Base-by-base conservation (phyloP, 805 yeast species). In the Debaryomyces tyrocola region DNA sequence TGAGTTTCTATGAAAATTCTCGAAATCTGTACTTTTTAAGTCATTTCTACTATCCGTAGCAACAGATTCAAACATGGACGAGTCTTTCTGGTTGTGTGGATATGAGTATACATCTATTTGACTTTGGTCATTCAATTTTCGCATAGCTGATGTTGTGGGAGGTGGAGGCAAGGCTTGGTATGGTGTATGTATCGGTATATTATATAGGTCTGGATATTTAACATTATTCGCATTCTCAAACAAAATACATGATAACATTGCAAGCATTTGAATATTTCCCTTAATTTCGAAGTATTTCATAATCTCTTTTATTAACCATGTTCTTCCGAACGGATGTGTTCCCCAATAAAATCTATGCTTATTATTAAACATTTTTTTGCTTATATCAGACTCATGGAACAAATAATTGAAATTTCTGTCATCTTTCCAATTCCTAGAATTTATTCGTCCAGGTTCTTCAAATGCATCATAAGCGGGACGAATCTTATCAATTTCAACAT, bases 231-330 rank as follows among this genome's bases (percentile, higher is more conserved):
- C 38, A 54, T 74, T 77, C 56, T 74, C 87, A 56, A 70, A 74
- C 46, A 87, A 65, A 4, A 89, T 74, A 64, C 96, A 88, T 3
- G 92, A 80, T 53, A 90, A 64, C 90, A 88, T 87, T 0, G 96
- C 96, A 20, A 91, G 69, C 96, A 92, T 89, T 62, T 92, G 97
- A 21, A 89, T 66, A 57, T 92, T 85, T 1, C 84, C 82, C 36
- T 73, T 58, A 29, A 57, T 66, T 55, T 85, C 94, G 59, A 84
- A 90, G 55, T 84, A 84, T 1, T 62, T 58, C 57, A 91, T 72
- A 34, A 90, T 69, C 48, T 81, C 79, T 20, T 74, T 74, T 0
- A 89, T 73, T 18, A 89, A 67, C 87, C 89, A 80, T 10, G 74
- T 54, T 34, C 82, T 75, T 1, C 96, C 96, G 60, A 85, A 79